Evolutionary conservation across 2,329 filamentous ascomycete genomes (phyloP).

Genomic region (Penicillium nordicum): DNA sequence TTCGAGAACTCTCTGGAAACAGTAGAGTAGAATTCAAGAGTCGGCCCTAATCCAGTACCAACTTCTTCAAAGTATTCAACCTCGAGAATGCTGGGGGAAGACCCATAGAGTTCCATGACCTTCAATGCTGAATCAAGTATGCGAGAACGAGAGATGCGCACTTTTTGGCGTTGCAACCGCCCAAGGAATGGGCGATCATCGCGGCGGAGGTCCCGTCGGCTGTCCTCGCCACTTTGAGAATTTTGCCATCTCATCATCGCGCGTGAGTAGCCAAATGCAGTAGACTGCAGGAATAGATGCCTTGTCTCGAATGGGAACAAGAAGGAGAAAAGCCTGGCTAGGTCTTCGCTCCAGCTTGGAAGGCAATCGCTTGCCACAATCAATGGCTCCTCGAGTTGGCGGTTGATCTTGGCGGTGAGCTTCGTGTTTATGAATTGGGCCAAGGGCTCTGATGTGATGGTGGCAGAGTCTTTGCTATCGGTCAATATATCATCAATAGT

Average conservation of each 20-base stretch:
- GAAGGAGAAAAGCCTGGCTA: constrained; percentile 91
- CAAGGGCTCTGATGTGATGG: constrained; percentile 74
- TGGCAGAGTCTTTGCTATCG: constrained; percentile 68
- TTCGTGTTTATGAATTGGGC: constrained; percentile 98
- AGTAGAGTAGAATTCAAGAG: constrained; percentile 95
- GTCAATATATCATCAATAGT: constrained; percentile 88
- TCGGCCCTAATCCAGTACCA: constrained; percentile 90
- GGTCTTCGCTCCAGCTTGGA: constrained; percentile 91
- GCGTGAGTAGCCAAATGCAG: constrained; percentile 93
- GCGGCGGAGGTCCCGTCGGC: constrained; percentile 72
- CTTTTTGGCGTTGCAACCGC: constrained; percentile 89
- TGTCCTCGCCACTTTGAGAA: constrained; percentile 76
- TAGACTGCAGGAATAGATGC: constrained; percentile 94
- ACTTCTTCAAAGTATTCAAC: constrained; percentile 99
- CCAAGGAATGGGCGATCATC: constrained; percentile 91
- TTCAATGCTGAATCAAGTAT: constrained; percentile 96
- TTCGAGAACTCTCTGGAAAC: constrained; percentile 97
- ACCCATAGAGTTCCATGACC: constrained; percentile 97
- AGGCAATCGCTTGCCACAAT: constrained; percentile 97
- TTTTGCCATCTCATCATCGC: constrained; percentile 99
- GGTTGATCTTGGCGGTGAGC: constrained; percentile 93
- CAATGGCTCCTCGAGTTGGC: constrained; percentile 91
- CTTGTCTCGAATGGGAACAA: constrained; percentile 97
- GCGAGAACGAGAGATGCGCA: constrained; percentile 91
- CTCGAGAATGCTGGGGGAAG: constrained; percentile 92